These are phyloP conservation scores for Podospora didyma DNA, from an alignment of 495 filamentous ascomycete genomes.

Conservation along the genomic window DNA sequence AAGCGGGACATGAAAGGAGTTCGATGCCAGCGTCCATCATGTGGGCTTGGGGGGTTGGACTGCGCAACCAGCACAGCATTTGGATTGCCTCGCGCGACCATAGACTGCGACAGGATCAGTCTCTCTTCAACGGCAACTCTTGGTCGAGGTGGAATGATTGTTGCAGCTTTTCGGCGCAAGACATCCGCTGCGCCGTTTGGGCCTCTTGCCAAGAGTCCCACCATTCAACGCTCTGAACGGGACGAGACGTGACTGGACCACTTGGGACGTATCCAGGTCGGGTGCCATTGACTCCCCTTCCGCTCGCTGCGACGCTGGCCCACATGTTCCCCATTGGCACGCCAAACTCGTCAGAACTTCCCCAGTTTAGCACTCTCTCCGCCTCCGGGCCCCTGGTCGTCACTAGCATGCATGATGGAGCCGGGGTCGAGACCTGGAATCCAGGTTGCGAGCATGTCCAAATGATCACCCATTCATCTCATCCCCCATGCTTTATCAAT, in stretches of 20 bases:
- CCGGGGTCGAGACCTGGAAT: neutral
- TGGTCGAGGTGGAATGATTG: neutral
- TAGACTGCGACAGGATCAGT: no score
- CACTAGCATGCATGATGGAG: neutral
- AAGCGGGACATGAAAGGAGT: no score
- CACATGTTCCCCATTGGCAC: neutral
- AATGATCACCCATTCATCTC: neutral
- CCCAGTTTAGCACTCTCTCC: neutral
- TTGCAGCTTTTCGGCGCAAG: conserved; percentile 1
- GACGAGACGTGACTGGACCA: neutral
- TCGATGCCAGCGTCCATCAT: no score
- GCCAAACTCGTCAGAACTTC: conserved; percentile 1
- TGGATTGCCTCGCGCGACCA: no score
- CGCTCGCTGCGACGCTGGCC: neutral
- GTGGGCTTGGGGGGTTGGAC: no score
- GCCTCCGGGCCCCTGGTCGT: neutral
- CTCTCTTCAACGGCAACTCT: neutral
- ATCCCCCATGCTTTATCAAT: neutral
- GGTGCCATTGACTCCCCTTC: neutral
- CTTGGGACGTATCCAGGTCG: neutral
- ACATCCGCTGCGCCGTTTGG: conserved; percentile 5
- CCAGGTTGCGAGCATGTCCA: neutral
- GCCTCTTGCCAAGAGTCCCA: conserved; percentile 8
- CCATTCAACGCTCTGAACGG: conserved; percentile 7
- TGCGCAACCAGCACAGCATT: no score